Evolutionary conservation across 139 green algal genomes (phyloP).

Genomic region (Chlamydomonas asymmetrica): DNA sequence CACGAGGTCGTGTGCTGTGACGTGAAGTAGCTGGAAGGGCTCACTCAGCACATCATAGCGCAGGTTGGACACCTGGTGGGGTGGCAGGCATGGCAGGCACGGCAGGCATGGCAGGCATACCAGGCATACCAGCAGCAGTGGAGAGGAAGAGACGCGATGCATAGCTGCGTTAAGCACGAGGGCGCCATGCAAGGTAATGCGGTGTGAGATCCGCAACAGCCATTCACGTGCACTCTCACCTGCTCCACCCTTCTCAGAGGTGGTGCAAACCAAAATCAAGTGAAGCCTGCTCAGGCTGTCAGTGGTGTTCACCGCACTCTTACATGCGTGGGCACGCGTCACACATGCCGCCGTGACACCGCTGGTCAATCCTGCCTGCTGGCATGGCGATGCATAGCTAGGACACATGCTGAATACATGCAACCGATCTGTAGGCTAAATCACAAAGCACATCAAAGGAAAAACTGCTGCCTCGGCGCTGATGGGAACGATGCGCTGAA

Average conservation of each 20-base stretch:
- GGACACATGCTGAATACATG: not conserved
- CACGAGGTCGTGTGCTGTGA: slow-evolving; percentile 8
- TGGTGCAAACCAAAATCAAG: not conserved
- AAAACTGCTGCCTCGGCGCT: no score
- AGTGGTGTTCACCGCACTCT: not conserved
- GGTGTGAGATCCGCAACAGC: not conserved
- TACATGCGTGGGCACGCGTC: no score
- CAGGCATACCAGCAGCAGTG: no score
- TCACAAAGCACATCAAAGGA: not conserved
- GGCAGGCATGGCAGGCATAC: no score
- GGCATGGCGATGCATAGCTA: not conserved
- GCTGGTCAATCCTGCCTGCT: not conserved
- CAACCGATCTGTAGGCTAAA: not conserved
- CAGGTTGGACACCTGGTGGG: slow-evolving; percentile 17
- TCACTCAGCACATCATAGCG: slow-evolving; percentile 11
- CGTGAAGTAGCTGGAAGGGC: slow-evolving; percentile 21
- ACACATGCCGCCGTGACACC: not conserved
- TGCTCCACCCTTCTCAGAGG: not conserved
- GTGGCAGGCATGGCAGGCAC: no score
- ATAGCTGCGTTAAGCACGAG: not conserved
- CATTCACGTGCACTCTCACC: not conserved
- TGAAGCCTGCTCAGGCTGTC: not conserved
- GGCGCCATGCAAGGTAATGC: not conserved
- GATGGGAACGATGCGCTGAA: not conserved
- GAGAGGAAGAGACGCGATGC: not conserved